Evolutionary conservation across 2,329 filamentous ascomycete genomes (phyloP).

Genomic region (Xylaria sp.): DNA sequence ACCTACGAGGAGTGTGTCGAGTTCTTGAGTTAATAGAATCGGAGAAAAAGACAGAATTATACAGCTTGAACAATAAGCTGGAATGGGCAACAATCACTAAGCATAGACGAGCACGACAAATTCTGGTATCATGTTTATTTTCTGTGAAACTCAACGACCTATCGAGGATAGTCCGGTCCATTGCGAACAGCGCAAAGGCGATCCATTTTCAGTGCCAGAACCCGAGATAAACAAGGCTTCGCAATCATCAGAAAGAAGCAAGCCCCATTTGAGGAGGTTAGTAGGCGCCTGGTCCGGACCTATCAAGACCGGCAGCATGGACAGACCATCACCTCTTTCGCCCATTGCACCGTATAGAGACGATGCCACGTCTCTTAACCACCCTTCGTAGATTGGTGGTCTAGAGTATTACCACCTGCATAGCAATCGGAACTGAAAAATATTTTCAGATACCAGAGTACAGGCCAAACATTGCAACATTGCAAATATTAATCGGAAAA

Average conservation of each 20-base stretch:
- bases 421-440: slow-evolving; percentile 22
- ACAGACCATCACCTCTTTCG: slow-evolving; percentile 15
- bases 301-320: slow-evolving; percentile 18
- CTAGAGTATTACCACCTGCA: slow-evolving; percentile 25
- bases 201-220: slow-evolving; percentile 22
- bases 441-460: slow-evolving; percentile 24
- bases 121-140: slow-evolving; percentile 24
- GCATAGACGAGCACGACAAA: not conserved
- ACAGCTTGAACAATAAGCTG: not conserved
- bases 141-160: slow-evolving; percentile 25
- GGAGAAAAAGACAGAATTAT: not conserved
- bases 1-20: too few relatives aligned
- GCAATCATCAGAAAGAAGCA: not conserved
- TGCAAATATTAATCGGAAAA: slow-evolving; percentile 27
- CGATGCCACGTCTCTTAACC: slow-evolving; percentile 17
- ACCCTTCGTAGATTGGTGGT: slow-evolving; percentile 26
- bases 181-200: slow-evolving; percentile 20
- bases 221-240: slow-evolving; percentile 19
- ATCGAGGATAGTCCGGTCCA: slow-evolving; percentile 20
- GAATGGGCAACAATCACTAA: not conserved
- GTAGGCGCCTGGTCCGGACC: slow-evolving; percentile 14
- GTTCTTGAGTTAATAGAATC: not conserved
- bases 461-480: slow-evolving; percentile 23
- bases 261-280: slow-evolving; percentile 10
- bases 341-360: slow-evolving; percentile 14